Evolutionary conservation across 371 early-diverging fungal species (phyloP).

Genomic region (Rhizopus microsporus): DNA sequence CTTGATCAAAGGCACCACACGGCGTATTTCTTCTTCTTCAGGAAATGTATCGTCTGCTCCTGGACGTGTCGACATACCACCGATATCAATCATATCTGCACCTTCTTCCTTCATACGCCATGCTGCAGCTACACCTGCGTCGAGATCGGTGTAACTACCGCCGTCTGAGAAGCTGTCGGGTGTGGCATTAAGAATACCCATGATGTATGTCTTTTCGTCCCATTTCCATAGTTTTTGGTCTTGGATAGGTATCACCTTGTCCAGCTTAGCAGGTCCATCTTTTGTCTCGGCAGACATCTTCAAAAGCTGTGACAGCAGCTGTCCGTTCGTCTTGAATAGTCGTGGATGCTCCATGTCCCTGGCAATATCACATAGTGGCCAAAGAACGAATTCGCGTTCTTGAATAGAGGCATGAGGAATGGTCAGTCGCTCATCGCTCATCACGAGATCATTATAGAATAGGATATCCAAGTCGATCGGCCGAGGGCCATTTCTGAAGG

Average conservation of each 20-base stretch:
- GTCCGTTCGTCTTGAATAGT: conserved; percentile 76
- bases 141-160: conserved; percentile 66
- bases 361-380: conserved; percentile 94
- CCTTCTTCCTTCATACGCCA: conserved; percentile 75
- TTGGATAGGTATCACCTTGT: conserved; percentile 70
- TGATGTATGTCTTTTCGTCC: conserved; percentile 74
- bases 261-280: conserved; percentile 53
- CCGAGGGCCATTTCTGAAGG: conserved; percentile 87
- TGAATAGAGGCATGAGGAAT: conserved; percentile 90
- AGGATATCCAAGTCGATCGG: conserved; percentile 95
- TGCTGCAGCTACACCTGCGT: conserved; percentile 73
- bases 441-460: conserved; percentile 81
- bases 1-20: conserved; percentile 89
- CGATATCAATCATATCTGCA: conserved; percentile 94
- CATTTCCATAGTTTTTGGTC: conserved; percentile 56
- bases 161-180: conserved; percentile 98
- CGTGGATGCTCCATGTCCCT: conserved; percentile 88
- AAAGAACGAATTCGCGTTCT: conserved; percentile 94
- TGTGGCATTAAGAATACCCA: conserved; percentile 97
- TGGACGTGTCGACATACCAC: conserved; percentile 95
- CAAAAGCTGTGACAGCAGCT: conserved; percentile 75
- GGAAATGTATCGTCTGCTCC: conserved; percentile 75
- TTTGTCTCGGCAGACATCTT: conserved; percentile 55
- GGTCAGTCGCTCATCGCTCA: conserved; percentile 67
- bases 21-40: conserved; percentile 78